Evolutionary conservation across 495 filamentous ascomycete species (phyloP), one percentile per base, ranked within the genome.

Genomic region (Ramalina peruviana): DNA sequence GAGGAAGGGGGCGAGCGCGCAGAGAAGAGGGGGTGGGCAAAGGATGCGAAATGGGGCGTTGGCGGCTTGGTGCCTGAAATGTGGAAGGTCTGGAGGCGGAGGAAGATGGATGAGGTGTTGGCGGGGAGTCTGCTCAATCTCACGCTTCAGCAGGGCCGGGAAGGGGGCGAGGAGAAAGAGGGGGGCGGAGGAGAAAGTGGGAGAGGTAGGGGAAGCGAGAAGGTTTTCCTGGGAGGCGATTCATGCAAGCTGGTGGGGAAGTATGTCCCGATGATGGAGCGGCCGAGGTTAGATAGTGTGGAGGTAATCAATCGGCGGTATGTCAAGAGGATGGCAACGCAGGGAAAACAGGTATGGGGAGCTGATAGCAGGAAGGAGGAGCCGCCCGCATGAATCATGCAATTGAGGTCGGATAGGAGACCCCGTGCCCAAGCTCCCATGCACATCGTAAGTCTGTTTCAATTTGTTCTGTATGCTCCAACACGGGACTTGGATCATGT

Each of bases 31-130:
- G 36, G 43, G 26, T 27, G 46, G 25, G 13, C 19, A 7, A 62
- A 72, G 50, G 39, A 51, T 30, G 64, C 70, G 45, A 80, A 80
- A 63, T 79, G 76, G 60, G 85, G 82, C 1, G 50, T 69, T n/a
- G 66, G 68, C 3, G 86, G 85, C 0, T 63, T 95, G 3, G 71
- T 86, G 36, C 82, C 85, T 45, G 68, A 77, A 19, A 43, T 92
- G 48, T 98, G 93, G 93, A 67, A 69, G 50, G 65, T 73, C 21
- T 98, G 90, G 90, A 76, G 86, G 54, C 72, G 78, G 59, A 71
- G 74, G 40, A 94, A 93, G 72, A 85, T 98, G 42, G 88, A 94
- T 56, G 90, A 95, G 71, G 66, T 93, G 27, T 65, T 96, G 41
- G 78, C 83, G 0, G 75, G 74, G 44, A 72, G 69, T 23, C 65